phyloP scores from a whole-genome alignment of 1,139 yeast genomes.

The Diutina sp. region DNA sequence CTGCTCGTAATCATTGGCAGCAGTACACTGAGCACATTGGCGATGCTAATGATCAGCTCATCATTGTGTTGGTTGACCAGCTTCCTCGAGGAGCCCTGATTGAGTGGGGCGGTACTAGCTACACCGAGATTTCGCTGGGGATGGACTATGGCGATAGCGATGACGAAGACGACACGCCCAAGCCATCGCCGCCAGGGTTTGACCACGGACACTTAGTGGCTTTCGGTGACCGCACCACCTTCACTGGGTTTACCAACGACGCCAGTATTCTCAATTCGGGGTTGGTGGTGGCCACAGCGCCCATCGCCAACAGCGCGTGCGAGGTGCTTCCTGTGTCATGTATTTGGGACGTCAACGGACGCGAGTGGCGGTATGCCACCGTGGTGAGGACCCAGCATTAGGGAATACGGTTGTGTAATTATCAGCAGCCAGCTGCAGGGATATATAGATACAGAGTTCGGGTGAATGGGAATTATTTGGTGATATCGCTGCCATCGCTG shows the following conservation, averaged over 20 bases:
- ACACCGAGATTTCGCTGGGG: conserved; percentile 15
- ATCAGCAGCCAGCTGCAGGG: background rate
- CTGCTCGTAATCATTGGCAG: conserved; percentile 7
- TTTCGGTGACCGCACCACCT: background rate
- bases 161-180: conserved; percentile 17
- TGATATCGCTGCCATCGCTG: background rate
- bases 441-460: background rate
- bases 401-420: background rate
- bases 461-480: background rate
- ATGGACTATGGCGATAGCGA: conserved; percentile 29
- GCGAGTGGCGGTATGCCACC: background rate
- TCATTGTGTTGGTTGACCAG: conserved; percentile 44
- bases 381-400: background rate
- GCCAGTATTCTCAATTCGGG: background rate
- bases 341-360: background rate
- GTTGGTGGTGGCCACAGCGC: background rate
- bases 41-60: conserved; percentile 16
- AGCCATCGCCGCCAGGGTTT: background rate
- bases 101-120: conserved; percentile 68
- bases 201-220: background rate
- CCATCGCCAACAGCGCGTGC: background rate
- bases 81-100: conserved; percentile 61
- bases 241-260: background rate
- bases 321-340: background rate
- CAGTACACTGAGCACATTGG: background rate